Evolutionary conservation across 495 filamentous ascomycete genomes (phyloP).

Genomic region (Penicillium diatomitis): DNA sequence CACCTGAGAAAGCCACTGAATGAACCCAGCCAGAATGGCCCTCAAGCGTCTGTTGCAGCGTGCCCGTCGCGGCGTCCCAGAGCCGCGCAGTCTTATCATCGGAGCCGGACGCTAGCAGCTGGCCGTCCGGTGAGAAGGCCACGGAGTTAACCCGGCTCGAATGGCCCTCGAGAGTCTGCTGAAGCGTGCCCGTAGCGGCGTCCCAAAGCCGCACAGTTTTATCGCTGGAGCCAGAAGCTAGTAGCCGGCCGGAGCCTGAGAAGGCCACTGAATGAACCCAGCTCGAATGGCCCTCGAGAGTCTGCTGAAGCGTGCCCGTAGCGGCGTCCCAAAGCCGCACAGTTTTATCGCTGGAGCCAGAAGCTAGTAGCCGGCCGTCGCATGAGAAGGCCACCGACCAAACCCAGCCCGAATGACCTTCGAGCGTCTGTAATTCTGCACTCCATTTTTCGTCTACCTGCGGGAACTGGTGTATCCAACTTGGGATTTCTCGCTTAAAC

Average conservation of each 20-base stretch:
- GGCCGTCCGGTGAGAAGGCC: slow-evolving; percentile 19
- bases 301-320: no score
- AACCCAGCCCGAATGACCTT: slow-evolving; percentile 14
- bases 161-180: slow-evolving; percentile 17
- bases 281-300: no score
- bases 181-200: no score
- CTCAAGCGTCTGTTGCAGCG: background rate
- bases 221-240: no score
- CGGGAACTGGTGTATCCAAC: slow-evolving; percentile 10
- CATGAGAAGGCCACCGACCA: slow-evolving; percentile 17
- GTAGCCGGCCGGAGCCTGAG: no score
- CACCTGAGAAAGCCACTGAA: background rate
- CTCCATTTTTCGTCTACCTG: slow-evolving; percentile 8
- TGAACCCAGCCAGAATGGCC: background rate
- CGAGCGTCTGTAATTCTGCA: slow-evolving; percentile 14
- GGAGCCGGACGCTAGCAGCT: slow-evolving; percentile 13
- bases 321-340: no score
- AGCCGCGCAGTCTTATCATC: background rate
- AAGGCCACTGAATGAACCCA: no score
- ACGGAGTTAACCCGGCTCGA: slow-evolving; percentile 5
- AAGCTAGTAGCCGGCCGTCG: slow-evolving; percentile 14
- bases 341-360: slow-evolving; percentile 6
- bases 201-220: no score
- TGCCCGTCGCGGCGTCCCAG: background rate
- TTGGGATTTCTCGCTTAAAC: slow-evolving; percentile 9